Conservation (phyloP, 306 rosid species). For the Cercis canadensis region DNA sequence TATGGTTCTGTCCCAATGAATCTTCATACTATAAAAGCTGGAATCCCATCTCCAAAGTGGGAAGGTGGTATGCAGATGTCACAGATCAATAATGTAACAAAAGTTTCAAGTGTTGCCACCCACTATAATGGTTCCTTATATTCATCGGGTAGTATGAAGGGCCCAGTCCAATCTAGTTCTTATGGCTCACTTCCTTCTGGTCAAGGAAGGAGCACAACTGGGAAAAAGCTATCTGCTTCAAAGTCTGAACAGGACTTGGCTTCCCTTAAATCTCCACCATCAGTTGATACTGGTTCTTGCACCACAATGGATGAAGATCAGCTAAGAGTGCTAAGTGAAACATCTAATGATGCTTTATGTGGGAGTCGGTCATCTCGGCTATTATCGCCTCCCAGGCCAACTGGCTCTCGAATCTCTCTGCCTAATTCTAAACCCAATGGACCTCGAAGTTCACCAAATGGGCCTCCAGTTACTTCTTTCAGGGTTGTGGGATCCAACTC, state of each 20-base stretch:
- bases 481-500: slow-evolving; percentile 70
- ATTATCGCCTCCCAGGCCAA: slow-evolving; percentile 72
- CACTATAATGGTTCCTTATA: slow-evolving; percentile 68
- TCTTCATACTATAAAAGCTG: slow-evolving; percentile 61
- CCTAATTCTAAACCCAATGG: slow-evolving; percentile 67
- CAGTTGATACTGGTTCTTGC: slow-evolving; percentile 65
- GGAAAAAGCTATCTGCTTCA: slow-evolving; percentile 73
- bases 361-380: slow-evolving; percentile 66
- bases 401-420: slow-evolving; percentile 57
- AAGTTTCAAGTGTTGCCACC: slow-evolving; percentile 46
- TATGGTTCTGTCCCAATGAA: slow-evolving; percentile 69
- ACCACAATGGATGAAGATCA: slow-evolving; percentile 81
- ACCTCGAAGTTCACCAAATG: slow-evolving; percentile 50
- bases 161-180: slow-evolving; percentile 69
- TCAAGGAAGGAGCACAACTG: slow-evolving; percentile 63
- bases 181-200: slow-evolving; percentile 67
- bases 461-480: slow-evolving; percentile 53
- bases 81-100: slow-evolving; percentile 58
- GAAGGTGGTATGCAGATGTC: slow-evolving; percentile 72
- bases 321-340: slow-evolving; percentile 61
- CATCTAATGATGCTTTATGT: slow-evolving; percentile 64
- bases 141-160: slow-evolving; percentile 68
- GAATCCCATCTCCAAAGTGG: slow-evolving; percentile 82
- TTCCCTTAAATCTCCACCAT: slow-evolving; percentile 75
- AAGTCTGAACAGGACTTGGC: slow-evolving; percentile 97